Evolutionary conservation across 2,329 filamentous ascomycete genomes (phyloP).

Genomic region (Pestalotiopsis sp.): DNA sequence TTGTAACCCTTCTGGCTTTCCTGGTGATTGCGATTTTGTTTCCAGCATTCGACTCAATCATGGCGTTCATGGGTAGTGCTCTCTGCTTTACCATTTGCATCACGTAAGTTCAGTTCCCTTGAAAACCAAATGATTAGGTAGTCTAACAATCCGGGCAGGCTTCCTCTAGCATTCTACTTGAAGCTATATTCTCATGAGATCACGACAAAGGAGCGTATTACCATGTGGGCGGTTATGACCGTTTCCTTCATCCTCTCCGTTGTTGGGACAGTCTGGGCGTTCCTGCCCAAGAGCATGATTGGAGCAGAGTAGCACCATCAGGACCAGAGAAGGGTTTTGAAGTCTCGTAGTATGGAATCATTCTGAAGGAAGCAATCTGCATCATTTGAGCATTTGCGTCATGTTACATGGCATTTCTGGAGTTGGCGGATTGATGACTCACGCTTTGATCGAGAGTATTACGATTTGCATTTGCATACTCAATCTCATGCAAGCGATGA

Average conservation of each 20-base stretch:
- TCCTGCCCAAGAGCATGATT: constrained; percentile 77
- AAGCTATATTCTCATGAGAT: constrained; percentile 84
- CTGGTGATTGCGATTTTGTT: constrained; percentile 70
- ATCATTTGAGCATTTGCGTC: background rate
- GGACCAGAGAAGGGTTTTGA: background rate
- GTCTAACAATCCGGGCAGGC: constrained; percentile 26
- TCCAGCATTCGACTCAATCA: constrained; percentile 85
- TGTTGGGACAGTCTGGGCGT: constrained; percentile 84
- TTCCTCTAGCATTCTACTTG: constrained; percentile 86
- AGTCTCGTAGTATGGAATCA: background rate
- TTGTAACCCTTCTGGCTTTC: constrained; percentile 70
- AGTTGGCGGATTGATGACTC: background rate
- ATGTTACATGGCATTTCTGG: background rate
- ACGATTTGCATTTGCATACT: background rate
- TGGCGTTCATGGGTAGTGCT: constrained; percentile 86
- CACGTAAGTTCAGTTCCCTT: constrained; percentile 50
- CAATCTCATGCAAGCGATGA: background rate
- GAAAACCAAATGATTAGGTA: background rate
- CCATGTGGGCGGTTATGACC: constrained; percentile 70
- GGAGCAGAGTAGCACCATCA: constrained; percentile 32
- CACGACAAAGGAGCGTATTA: constrained; percentile 58
- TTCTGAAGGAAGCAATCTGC: background rate
- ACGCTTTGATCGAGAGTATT: background rate
- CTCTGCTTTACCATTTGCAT: constrained; percentile 95
- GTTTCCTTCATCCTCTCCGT: constrained; percentile 70